Percentiles rank a stretch among this genome's conserved stretches.
These are phyloP conservation scores for Mycena amicta DNA, from an alignment of 768 basidiomycete genomes.

Conservation along the genomic window DNA sequence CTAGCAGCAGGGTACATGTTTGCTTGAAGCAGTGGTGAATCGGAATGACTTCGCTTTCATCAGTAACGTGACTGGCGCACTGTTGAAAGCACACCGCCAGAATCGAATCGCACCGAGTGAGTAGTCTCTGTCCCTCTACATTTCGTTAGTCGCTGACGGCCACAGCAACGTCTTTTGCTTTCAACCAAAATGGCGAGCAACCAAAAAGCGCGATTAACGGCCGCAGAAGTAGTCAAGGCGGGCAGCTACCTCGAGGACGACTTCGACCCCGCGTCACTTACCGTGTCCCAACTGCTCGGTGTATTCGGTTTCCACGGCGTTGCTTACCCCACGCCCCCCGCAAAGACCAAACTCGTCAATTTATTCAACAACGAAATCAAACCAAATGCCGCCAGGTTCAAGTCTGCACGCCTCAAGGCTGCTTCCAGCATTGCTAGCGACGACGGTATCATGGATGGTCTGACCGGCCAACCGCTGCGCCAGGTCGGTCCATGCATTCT, in stretches of 20 bases:
- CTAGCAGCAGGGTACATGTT: conserved; percentile 41
- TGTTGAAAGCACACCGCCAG: no score
- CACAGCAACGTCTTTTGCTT: background rate
- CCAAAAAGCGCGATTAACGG: conserved; percentile 79
- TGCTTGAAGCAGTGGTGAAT: background rate
- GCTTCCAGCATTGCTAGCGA: conserved; percentile 77
- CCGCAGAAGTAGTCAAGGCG: conserved; percentile 69
- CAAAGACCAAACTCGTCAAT: conserved; percentile 75
- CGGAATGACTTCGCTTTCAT: background rate
- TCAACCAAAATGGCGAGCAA: conserved; percentile 46
- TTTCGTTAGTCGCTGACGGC: background rate
- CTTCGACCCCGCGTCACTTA: conserved; percentile 74
- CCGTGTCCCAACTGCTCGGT: conserved; percentile 80
- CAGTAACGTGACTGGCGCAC: no score
- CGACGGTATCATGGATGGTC: conserved; percentile 79
- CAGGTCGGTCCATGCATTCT: no score
- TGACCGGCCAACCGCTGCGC: conserved; percentile 77
- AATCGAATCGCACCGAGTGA: no score
- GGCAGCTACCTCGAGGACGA: conserved; percentile 82
- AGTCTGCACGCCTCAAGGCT: conserved; percentile 63
- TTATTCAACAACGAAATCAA: conserved; percentile 81
- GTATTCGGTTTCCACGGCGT: conserved; percentile 78
- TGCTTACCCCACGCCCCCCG: conserved; percentile 71
- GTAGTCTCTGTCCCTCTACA: no score
- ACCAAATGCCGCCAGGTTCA: conserved; percentile 55